A percentile compares a stretch with the other conserved stretches of the same genome.
Evolutionary conservation across 2,329 filamentous ascomycete species (phyloP).

Genomic region (Ascochyta clinopodiicola): DNA sequence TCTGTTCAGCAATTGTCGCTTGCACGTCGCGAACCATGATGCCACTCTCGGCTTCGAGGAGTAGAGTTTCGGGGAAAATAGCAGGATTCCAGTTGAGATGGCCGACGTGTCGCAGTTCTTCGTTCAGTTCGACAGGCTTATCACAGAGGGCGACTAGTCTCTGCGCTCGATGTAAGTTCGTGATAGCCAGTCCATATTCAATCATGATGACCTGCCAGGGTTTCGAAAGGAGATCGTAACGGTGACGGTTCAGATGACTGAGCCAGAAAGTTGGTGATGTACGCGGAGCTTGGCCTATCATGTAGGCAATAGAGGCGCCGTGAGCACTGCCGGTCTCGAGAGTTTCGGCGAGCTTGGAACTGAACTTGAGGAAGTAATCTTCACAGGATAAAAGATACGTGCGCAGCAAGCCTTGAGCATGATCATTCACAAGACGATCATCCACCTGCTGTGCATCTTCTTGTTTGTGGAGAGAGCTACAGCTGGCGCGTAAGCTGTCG

Average conservation of each 20-base stretch:
- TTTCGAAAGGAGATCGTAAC: conserved; percentile 20
- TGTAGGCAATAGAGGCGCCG: conserved; percentile 3
- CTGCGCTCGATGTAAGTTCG: conserved; percentile 39
- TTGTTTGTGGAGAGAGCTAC: conserved; percentile 19
- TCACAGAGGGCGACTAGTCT: conserved; percentile 22
- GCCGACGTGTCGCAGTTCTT: conserved; percentile 57
- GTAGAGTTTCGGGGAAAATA: conserved; percentile 64
- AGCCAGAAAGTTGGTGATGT: conserved; percentile 35
- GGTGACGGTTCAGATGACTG: conserved; percentile 26
- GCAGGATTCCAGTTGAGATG: conserved; percentile 63
- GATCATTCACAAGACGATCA: neutral
- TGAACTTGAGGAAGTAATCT: conserved; percentile 15
- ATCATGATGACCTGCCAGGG: conserved; percentile 35
- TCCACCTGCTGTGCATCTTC: neutral
- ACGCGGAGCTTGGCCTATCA: conserved; percentile 23
- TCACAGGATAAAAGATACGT: conserved; percentile 22
- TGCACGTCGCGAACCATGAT: conserved; percentile 68
- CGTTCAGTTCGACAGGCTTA: conserved; percentile 29
- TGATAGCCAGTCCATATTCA: conserved; percentile 36
- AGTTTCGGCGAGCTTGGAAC: conserved; percentile 2
- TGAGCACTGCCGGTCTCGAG: neutral
- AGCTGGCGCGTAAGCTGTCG: conserved; percentile 23
- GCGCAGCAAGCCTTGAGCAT: conserved; percentile 4
- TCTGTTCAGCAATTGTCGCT: conserved; percentile 62
- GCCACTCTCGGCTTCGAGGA: conserved; percentile 69